phyloP scores from a whole-genome alignment of 768 basidiomycete genomes.

The Myochromella boudieri region DNA sequence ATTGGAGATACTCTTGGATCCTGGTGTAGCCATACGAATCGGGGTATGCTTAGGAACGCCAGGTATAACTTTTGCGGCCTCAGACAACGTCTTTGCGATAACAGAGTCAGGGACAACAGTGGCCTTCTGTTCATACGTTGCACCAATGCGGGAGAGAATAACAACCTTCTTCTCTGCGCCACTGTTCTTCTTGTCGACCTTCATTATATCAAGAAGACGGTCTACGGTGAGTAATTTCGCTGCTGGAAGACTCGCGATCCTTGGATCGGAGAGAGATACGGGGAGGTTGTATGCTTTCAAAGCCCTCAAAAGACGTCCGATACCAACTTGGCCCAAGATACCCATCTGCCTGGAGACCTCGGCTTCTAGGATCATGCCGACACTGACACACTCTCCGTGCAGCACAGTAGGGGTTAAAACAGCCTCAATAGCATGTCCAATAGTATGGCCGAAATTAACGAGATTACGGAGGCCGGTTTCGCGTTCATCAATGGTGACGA shows the following conservation, averaged over 20 bases:
- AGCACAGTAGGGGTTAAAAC: constrained; percentile 90
- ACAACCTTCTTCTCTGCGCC: constrained; percentile 93
- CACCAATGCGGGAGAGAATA: constrained; percentile 86
- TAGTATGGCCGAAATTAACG: constrained; percentile 98
- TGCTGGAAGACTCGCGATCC: constrained; percentile 70
- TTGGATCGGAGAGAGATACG: constrained; percentile 73
- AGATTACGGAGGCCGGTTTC: constrained; percentile 97
- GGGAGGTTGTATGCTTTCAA: constrained; percentile 92
- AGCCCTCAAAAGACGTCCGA: constrained; percentile 86
- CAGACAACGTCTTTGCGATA: constrained; percentile 80
- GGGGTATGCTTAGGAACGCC: constrained; percentile 62
- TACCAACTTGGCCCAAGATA: constrained; percentile 85
- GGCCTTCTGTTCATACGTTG: constrained; percentile 89
- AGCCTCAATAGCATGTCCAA: constrained; percentile 98
- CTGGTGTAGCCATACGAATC: constrained; percentile 83
- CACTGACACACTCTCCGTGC: constrained; percentile 93
- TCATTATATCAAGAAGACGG: constrained; percentile 89
- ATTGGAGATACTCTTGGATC: constrained; percentile 96
- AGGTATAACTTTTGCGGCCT: constrained; percentile 75
- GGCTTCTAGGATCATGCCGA: constrained; percentile 97
- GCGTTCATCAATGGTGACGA: constrained; percentile 94
- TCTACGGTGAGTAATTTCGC: constrained; percentile 76
- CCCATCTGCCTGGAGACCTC: constrained; percentile 90
- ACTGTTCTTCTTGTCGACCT: constrained; percentile 96
- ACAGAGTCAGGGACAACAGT: constrained; percentile 79